These are phyloP conservation scores for Cenchrus fungigraminus DNA, from an alignment of 176 grass and related monocot genomes.

Conservation along the genomic window DNA sequence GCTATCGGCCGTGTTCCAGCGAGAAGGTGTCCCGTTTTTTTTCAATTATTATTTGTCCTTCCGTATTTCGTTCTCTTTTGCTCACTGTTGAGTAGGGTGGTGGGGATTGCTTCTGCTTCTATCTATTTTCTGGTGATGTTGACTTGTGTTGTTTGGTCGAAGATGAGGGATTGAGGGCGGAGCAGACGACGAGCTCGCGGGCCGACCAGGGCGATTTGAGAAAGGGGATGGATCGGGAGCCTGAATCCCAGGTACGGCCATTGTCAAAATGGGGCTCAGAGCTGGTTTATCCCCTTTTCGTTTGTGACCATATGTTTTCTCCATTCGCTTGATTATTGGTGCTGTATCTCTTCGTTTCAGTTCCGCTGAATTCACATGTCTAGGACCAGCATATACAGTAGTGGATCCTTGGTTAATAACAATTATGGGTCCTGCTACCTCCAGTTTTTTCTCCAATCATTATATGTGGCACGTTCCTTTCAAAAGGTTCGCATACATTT, in stretches of 20 bases:
- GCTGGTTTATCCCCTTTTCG: background rate
- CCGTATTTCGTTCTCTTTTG: background rate
- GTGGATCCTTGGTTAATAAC: background rate
- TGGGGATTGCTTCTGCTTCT: background rate
- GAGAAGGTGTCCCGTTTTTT: slow-evolving; percentile 51
- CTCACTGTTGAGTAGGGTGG: background rate
- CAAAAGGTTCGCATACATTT: background rate
- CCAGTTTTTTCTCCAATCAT: background rate
- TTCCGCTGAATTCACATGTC: slow-evolving; percentile 23
- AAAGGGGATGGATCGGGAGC: slow-evolving; percentile 16
- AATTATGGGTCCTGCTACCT: background rate
- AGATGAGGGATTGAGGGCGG: slow-evolving; percentile 40
- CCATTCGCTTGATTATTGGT: background rate
- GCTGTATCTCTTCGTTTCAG: background rate
- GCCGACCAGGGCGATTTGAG: background rate
- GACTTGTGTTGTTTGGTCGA: background rate
- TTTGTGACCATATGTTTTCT: background rate
- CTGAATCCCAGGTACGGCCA: slow-evolving; percentile 35
- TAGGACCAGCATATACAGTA: slow-evolving; percentile 17
- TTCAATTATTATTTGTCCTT: background rate
- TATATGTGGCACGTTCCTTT: slow-evolving; percentile 1
- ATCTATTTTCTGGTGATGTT: background rate
- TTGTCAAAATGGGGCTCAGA: background rate
- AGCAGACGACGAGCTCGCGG: slow-evolving; percentile 14
- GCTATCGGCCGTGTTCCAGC: slow-evolving; percentile 67